Conservation (phyloP, 345 rosid species). For the Mercurialis annua region DNA sequence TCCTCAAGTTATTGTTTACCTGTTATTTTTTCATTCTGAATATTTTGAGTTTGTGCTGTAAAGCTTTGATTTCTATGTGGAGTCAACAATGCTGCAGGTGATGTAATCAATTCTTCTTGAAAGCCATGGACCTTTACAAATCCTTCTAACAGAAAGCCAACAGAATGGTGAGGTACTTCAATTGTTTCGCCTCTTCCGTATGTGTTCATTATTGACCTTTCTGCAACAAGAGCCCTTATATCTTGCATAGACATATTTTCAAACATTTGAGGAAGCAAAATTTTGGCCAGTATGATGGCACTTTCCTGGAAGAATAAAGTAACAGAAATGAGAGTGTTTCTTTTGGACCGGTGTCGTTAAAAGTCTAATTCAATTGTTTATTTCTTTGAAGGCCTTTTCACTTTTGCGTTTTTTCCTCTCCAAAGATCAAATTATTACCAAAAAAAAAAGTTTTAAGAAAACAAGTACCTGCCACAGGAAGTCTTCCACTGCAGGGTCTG, state of each 20-base stretch:
- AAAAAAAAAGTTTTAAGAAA: neutral
- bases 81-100: conserved; percentile 65
- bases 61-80: conserved; percentile 50
- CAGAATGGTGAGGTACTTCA: conserved; percentile 51
- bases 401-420: neutral
- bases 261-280: conserved; percentile 82
- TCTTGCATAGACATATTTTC: conserved; percentile 79
- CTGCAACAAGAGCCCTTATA: conserved; percentile 64
- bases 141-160: conserved; percentile 84
- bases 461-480: conserved; percentile 85
- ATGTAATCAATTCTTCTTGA: conserved; percentile 53
- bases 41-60: conserved; percentile 22
- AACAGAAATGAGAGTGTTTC: neutral
- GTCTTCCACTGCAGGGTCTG: conserved; percentile 67
- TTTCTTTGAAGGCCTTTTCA: neutral
- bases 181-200: conserved; percentile 66
- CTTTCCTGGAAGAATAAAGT: conserved; percentile 59
- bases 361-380: neutral
- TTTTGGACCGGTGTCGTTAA: neutral
- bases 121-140: conserved; percentile 51
- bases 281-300: conserved; percentile 66
- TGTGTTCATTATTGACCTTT: conserved; percentile 56
- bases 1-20: conserved; percentile 31
- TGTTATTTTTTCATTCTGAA: conserved; percentile 40
- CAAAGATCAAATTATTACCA: neutral